These are phyloP conservation scores for Aspergillus latus DNA, from an alignment of 2,329 filamentous ascomycete species.

Conservation along the genomic window DNA sequence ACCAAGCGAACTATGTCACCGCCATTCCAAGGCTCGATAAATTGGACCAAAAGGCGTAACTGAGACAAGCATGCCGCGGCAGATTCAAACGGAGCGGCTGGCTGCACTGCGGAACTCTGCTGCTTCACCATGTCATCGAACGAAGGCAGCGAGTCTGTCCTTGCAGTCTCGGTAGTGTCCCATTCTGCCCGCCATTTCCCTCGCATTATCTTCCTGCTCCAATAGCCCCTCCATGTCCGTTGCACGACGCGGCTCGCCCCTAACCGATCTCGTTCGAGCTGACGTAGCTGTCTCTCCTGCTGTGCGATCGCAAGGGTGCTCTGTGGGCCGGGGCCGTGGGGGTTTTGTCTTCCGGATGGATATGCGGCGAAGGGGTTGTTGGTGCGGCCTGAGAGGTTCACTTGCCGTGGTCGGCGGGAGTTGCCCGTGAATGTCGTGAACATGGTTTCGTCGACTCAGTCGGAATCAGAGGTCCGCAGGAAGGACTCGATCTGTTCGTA, in stretches of 20 bases:
- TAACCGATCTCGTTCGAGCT: conserved; percentile 74
- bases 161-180: conserved; percentile 57
- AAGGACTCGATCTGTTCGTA: conserved; percentile 6
- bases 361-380: conserved; percentile 72
- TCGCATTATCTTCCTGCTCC: conserved; percentile 59
- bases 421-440: conserved; percentile 89
- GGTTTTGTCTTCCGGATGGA: conserved; percentile 58
- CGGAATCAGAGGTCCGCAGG: conserved; percentile 10
- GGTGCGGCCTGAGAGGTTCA: conserved; percentile 86
- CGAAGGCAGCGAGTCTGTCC: conserved; percentile 29
- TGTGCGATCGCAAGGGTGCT: conserved; percentile 82
- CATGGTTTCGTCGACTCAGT: conserved; percentile 55
- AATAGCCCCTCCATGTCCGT: conserved; percentile 77
- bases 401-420: conserved; percentile 81
- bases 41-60: conserved; percentile 67
- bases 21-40: conserved; percentile 55
- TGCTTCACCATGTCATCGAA: conserved; percentile 38
- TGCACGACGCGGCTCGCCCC: conserved; percentile 75
- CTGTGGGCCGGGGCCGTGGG: conserved; percentile 64
- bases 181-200: conserved; percentile 60
- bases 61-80: conserved; percentile 48
- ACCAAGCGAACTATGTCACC: conserved; percentile 43
- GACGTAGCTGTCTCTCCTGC: conserved; percentile 76
- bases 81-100: conserved; percentile 34
- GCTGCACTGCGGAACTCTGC: conserved; percentile 52